phyloP scores from a whole-genome alignment of 2,329 filamentous ascomycete species.

The Fusarium drepaniforme region DNA sequence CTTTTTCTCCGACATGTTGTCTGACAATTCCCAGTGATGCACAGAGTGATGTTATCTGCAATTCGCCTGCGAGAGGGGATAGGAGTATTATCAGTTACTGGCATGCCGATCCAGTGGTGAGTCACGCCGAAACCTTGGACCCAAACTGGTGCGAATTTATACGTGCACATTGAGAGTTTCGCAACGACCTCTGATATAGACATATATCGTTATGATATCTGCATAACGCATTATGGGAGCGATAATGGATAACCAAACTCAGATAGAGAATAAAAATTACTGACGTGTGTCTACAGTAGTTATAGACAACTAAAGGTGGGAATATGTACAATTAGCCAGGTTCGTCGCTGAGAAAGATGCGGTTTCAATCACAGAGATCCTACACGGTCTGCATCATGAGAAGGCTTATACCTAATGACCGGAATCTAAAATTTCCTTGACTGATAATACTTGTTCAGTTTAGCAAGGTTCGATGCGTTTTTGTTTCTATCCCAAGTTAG shows the following conservation, averaged over 20 bases:
- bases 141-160: neutral
- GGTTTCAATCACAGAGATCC: neutral
- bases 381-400: neutral
- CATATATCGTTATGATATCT: too few species aligned
- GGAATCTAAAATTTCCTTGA: neutral
- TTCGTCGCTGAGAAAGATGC: neutral
- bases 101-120: neutral
- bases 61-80: neutral
- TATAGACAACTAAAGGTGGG: neutral
- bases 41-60: neutral
- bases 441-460: neutral
- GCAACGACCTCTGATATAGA: neutral
- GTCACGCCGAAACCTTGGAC: neutral
- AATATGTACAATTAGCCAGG: neutral
- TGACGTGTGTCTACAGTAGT: neutral
- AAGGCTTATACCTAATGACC: too few species aligned
- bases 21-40: neutral
- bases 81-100: neutral
- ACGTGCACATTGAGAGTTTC: neutral
- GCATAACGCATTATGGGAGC: too few species aligned
- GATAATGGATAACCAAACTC: too few species aligned
- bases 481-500: too few species aligned
- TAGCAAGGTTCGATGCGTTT: neutral
- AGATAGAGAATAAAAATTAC: neutral
- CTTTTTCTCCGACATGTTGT: neutral